Conservation (phyloP, 768 basidiomycete genomes). For the Podaxis carcinomalis region DNA sequence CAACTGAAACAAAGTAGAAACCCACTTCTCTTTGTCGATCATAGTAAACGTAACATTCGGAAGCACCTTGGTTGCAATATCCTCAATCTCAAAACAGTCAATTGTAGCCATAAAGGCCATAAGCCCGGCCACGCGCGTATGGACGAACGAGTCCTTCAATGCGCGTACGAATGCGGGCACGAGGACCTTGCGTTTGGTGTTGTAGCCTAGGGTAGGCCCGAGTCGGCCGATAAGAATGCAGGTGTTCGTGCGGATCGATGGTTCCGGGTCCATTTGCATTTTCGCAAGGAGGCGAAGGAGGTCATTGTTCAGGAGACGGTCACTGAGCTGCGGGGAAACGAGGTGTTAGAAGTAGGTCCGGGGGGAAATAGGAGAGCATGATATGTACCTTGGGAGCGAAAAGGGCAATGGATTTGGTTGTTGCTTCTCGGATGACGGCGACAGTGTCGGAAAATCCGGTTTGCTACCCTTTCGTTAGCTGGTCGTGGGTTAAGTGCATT, state of each 20-base stretch:
- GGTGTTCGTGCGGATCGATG: conserved; percentile 95
- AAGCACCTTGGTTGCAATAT: conserved; percentile 85
- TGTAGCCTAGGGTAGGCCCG: conserved; percentile 77
- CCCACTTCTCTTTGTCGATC: conserved; percentile 90
- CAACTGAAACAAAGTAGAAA: conserved; percentile 15
- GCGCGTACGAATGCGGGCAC: conserved; percentile 92
- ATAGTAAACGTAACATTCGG: conserved; percentile 77
- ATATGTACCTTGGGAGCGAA: conserved; percentile 74
- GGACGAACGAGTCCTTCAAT: conserved; percentile 87
- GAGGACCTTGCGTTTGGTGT: conserved; percentile 94
- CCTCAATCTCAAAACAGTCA: conserved; percentile 85
- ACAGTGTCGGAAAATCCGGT: conserved; percentile 95
- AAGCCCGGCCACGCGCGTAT: conserved; percentile 88
- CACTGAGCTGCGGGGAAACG: conserved; percentile 56
- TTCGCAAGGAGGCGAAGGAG: conserved; percentile 89
- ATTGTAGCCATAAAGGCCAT: conserved; percentile 96
- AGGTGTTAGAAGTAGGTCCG: background rate
- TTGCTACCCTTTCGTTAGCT: conserved; percentile 49
- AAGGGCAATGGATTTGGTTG: conserved; percentile 80
- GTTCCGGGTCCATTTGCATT: conserved; percentile 88
- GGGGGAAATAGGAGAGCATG: background rate
- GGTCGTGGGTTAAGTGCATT: background rate
- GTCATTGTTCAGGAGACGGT: conserved; percentile 94
- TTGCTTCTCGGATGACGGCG: conserved; percentile 90
- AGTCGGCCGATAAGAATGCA: conserved; percentile 93